Conservation (phyloP, 768 basidiomycete genomes). For the Vararia minispora region DNA sequence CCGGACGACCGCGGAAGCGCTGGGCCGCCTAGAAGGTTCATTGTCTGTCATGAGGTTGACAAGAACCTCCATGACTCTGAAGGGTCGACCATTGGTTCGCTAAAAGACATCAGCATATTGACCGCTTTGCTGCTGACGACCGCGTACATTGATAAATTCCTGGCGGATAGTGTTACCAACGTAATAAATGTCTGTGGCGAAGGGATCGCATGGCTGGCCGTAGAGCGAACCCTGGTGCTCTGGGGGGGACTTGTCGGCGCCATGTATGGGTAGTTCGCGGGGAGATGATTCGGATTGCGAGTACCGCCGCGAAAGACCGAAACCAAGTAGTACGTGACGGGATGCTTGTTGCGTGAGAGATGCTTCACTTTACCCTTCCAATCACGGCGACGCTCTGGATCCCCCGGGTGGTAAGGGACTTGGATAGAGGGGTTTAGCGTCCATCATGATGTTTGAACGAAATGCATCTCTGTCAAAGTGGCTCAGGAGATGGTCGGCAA, state of each 20-base stretch:
- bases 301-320: conserved; percentile 5
- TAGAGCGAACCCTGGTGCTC: conserved; percentile 2
- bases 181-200: conserved; percentile 10
- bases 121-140: neutral
- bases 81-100: conserved; percentile 1
- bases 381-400: conserved; percentile 1
- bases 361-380: conserved; percentile 1
- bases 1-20: conserved; percentile 24
- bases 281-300: conserved; percentile 3
- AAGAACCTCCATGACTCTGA: conserved; percentile 1
- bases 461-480: conserved; percentile 4
- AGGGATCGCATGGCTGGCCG: conserved; percentile 5
- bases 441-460: conserved; percentile 6
- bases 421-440: conserved; percentile 7
- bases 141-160: neutral
- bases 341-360: neutral
- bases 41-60: neutral
- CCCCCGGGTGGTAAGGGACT: conserved; percentile 5
- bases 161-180: conserved; percentile 3
- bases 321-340: conserved; percentile 4
- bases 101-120: neutral
- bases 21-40: neutral
- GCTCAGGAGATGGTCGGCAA: neutral
- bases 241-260: conserved; percentile 9
- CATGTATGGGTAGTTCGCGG: conserved; percentile 2